Evolutionary conservation across 345 rosid species (phyloP), one percentile per base, ranked within the genome.

Genomic region (Kernera saxatilis): DNA sequence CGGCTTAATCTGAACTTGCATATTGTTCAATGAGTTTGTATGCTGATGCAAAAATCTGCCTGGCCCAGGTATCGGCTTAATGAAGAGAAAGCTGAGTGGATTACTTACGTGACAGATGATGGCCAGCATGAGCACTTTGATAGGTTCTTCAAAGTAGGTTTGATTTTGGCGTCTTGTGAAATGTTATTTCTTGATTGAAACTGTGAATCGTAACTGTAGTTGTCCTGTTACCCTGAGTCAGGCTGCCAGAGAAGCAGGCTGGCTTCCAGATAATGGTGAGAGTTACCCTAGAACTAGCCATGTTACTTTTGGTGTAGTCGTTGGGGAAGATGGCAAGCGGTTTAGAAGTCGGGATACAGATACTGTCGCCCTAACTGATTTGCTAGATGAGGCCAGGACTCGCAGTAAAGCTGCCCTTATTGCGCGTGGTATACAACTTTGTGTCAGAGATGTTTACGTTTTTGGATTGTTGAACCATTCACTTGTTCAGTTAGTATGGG

Each of bases 71-170:
- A 89, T 70, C 93, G 97, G 39, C 85, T 89, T 21, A 84, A 86
- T 65, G 90, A 83, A 79, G 97, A 91, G 78, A 86, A 79, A 76
- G 97, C 91, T 37, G 90, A 89, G 48, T 88, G 97, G 97, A 89
- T 91, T 54, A 84, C 87, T 29, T 91, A 91, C 69, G 86, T 91
- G 51, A 87, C 97, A 29, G 97, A 89, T 83, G 91, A 81, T 66
- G 90, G 96, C 70, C 96, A 91, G 81, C 86, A 85, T 58, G 84
- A 82, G 71, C 96, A 88, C 70, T 91, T 88, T 70, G 86, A 85
- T 55, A 91, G 83, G 95, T 58, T 87, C 11, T 91, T 91, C 82
- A 85, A 81, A 73, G 97, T 88, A 77, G 37, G 88, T 73, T 35
- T 30, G 18, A 27, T 32, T 63, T 18, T 51, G 58, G 0, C 21